Evolutionary conservation across 225 moss, liverwort and hornwort genomes (phyloP).

Genomic region (Physcomitrellopsis africana): DNA sequence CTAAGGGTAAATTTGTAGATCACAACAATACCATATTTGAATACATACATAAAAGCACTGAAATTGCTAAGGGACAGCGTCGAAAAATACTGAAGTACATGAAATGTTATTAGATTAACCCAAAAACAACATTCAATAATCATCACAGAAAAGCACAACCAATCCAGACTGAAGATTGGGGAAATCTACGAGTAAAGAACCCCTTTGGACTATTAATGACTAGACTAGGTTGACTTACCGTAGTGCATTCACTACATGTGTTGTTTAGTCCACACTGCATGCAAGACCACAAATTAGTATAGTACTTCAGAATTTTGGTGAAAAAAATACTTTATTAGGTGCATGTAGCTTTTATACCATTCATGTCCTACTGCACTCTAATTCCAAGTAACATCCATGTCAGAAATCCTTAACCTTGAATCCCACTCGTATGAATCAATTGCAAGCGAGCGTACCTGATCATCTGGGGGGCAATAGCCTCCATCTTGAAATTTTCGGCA

Average conservation of each 20-base stretch:
- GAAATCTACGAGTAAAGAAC: no score
- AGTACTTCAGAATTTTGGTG: constrained; percentile 16
- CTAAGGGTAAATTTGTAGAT: background rate
- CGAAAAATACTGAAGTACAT: no score
- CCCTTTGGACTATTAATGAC: no score
- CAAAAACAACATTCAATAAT: background rate
- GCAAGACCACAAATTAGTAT: constrained; percentile 13
- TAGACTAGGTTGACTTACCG: constrained; percentile 45
- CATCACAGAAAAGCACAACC: background rate
- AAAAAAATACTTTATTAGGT: no score
- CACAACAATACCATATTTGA: background rate
- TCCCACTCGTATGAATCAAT: constrained; percentile 2
- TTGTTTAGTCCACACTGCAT: constrained; percentile 53
- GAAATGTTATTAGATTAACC: no score
- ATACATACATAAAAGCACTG: no score
- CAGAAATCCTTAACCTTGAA: constrained; percentile 3
- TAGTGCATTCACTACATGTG: constrained; percentile 77
- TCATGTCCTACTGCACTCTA: background rate
- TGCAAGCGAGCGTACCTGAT: constrained; percentile 54
- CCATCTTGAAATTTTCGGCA: constrained; percentile 85
- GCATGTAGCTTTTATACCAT: no score
- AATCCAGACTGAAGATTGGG: no score
- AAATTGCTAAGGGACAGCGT: no score
- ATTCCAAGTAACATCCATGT: background rate
- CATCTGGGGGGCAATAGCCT: constrained; percentile 83